Evolutionary conservation across 1,284 basidiomycete genomes (phyloP).

Genomic region (Pseudozyma sp.): DNA sequence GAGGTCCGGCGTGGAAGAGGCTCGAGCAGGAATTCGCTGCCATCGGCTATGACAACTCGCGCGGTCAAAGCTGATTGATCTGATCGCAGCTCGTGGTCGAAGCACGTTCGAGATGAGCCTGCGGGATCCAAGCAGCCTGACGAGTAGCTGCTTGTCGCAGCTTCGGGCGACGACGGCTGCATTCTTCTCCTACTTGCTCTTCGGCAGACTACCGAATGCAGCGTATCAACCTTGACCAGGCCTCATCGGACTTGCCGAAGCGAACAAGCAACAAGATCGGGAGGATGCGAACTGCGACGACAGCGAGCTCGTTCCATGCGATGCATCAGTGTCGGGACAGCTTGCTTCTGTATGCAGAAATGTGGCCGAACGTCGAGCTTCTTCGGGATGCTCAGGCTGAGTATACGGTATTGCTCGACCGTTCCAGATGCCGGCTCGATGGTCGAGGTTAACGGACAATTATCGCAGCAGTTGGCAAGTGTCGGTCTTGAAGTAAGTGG

Average conservation of each 20-base stretch:
- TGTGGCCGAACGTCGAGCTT: too few species aligned
- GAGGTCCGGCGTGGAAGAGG: conserved; percentile 15
- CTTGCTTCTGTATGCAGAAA: too few species aligned
- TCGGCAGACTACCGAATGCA: not conserved
- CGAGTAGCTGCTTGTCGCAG: conserved; percentile 15
- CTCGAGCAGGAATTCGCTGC: conserved; percentile 40
- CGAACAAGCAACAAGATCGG: not conserved
- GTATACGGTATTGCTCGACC: too few species aligned
- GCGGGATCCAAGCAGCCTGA: conserved; percentile 1
- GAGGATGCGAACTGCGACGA: too few species aligned
- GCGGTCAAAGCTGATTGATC: conserved; percentile 7
- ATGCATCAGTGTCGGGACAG: too few species aligned
- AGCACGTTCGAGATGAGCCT: conserved; percentile 10
- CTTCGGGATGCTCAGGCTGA: too few species aligned
- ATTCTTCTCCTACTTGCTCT: conserved; percentile 1
- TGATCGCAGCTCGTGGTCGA: not conserved
- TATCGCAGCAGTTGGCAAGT: too few species aligned
- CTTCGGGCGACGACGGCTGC: conserved; percentile 2
- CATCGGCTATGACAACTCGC: conserved; percentile 30
- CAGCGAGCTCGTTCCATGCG: too few species aligned
- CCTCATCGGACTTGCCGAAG: conserved; percentile 15
- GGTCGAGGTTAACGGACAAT: too few species aligned
- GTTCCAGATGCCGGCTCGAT: too few species aligned
- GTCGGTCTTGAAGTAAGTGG: too few species aligned
- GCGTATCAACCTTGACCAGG: not conserved